Percentiles rank a stretch among this genome's conserved stretches.
These are phyloP conservation scores for Chaetothyriales sp. DNA, from an alignment of 2,329 filamentous ascomycete species.

Conservation along the genomic window DNA sequence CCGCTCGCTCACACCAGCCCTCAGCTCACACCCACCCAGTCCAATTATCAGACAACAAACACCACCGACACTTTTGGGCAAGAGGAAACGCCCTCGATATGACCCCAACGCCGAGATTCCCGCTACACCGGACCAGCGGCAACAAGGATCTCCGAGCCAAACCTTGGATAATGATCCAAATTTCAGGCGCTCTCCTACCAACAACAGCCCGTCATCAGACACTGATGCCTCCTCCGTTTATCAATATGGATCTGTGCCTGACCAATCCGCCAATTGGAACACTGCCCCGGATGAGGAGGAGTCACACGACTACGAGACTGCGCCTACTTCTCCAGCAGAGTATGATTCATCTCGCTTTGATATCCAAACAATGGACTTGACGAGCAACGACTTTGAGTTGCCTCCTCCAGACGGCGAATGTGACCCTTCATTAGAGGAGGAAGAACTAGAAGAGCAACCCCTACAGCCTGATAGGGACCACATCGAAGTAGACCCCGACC, in stretches of 20 bases:
- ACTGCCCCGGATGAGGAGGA: slow-evolving; percentile 7
- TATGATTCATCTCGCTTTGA: background rate
- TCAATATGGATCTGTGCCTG: slow-evolving; percentile 7
- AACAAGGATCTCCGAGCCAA: background rate
- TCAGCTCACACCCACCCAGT: background rate
- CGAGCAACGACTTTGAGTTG: slow-evolving; percentile 11
- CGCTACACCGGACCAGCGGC: background rate
- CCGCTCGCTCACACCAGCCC: background rate
- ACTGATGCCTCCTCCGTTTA: background rate
- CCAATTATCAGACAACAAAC: slow-evolving; percentile 1
- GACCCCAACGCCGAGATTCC: background rate
- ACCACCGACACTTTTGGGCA: background rate
- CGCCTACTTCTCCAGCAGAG: background rate
- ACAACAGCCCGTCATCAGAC: background rate
- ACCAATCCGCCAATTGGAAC: slow-evolving; percentile 7
- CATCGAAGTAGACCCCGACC: background rate
- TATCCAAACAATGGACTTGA: background rate
- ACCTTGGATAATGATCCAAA: background rate
- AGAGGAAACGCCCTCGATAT: background rate
- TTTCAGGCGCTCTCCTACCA: background rate
- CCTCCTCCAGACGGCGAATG: slow-evolving; percentile 18
- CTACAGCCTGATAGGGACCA: background rate
- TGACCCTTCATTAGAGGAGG: slow-evolving; percentile 6
- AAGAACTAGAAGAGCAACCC: background rate
- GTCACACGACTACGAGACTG: slow-evolving; percentile 3